A percentile compares a stretch with the other conserved stretches of the same genome.
Conservation (phyloP, 23 red algal genomes). For the Chondrus crispus region DNA sequence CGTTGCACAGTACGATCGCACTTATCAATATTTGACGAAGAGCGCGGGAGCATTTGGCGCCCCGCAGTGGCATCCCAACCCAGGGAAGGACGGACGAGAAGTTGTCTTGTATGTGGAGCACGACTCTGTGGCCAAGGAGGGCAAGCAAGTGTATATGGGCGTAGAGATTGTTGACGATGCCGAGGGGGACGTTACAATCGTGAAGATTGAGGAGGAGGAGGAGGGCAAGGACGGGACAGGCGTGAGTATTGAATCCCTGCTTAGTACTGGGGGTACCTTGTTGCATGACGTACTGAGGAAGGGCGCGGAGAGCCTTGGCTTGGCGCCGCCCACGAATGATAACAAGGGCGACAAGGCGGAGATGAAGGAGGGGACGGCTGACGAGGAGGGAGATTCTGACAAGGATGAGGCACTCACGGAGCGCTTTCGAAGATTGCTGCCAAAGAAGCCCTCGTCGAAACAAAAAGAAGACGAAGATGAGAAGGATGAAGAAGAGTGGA, state of each 20-base stretch:
- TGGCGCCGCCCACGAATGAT: background rate
- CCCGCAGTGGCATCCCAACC: slow-evolving; percentile 61
- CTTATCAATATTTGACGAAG: background rate
- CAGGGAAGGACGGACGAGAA: slow-evolving; percentile 44
- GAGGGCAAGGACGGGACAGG: background rate
- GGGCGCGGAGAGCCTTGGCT: slow-evolving; percentile 42
- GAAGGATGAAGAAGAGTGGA: background rate
- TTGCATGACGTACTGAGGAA: slow-evolving; percentile 44
- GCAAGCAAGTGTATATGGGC: background rate
- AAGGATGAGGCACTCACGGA: background rate
- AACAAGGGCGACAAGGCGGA: background rate
- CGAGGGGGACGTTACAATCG: background rate
- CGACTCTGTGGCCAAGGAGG: background rate
- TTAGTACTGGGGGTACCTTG: background rate
- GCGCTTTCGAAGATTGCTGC: slow-evolving; percentile 11
- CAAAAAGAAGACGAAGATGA: background rate
- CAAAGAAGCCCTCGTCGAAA: background rate
- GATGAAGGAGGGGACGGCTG: background rate
- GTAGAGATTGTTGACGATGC: background rate
- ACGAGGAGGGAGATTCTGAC: background rate
- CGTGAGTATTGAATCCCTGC: slow-evolving; percentile 30
- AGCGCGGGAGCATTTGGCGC: slow-evolving; percentile 49
- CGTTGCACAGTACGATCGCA: background rate
- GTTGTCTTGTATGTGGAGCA: slow-evolving; percentile 56
- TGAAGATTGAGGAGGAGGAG: background rate